Base-by-base conservation (phyloP, 306 rosid species). In the Dalbergia oliveri region DNA sequence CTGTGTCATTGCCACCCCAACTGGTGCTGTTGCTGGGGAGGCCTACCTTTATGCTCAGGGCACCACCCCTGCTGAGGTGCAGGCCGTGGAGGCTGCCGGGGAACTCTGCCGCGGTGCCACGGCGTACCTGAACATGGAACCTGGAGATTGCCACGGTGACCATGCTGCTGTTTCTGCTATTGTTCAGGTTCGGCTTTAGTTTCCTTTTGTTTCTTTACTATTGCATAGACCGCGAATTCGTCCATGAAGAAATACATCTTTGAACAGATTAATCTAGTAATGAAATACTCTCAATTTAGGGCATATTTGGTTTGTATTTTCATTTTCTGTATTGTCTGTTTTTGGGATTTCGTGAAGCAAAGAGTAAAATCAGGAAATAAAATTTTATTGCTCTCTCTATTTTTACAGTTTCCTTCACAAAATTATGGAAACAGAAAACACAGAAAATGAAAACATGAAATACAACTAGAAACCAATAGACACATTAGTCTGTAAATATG, bases 41-140 rank as follows among this genome's bases (percentile, higher is more conserved):
- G 99, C 94, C 5, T 91, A 81, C 86, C 98, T 95, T 51, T 95
- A 88, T 44, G 98, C 98, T 0, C 96, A 93, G 86, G 99, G 99
- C 7, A 89, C 99, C 73, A 82, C 79, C 31, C 72, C 98, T 4
- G 99, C 99, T 11, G 98, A 95, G 81, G 85, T 91, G 35, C 91
- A 86, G 69, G 99, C 99, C 16, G 85, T 89, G 16, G 91, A 75
- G 41, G 84, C 94, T 0, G 97, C 98, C 23, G 91, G 88, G 0
- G 84, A 80, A 11, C 50, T 4, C 34, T 84, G 89, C 67, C 82
- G 88, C 31, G 82, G 88, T 9, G 83, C 93, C 71, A 91, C 94
- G 2, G 98, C 97, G 2, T 93, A 91, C 77, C 88, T 95, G 33
- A 95, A 95, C 75, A 69, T 95, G 98, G 99, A 95, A 77, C 89